Conservation (phyloP, 805 yeast species). For the Pichia eremophila region DNA sequence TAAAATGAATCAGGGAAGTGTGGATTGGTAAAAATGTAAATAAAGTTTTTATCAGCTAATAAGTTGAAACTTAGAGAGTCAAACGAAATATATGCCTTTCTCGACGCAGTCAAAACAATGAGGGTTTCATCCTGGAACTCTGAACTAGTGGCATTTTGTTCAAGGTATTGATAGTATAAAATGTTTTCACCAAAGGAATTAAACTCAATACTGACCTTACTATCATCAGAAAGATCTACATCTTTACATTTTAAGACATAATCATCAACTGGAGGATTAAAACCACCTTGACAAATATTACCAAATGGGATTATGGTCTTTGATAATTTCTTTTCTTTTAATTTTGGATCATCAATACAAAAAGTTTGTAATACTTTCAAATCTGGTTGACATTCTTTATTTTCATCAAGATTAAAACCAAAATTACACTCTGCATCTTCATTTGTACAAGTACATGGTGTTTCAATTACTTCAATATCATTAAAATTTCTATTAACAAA, state of each 20-base stretch:
- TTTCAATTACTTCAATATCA: conserved; percentile 39
- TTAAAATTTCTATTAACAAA: conserved; percentile 39
- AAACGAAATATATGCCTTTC: conserved; percentile 53
- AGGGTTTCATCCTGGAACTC: conserved; percentile 53
- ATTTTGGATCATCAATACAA: conserved; percentile 15
- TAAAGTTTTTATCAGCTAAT: conserved; percentile 29
- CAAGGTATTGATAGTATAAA: conserved; percentile 50
- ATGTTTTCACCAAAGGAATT: conserved; percentile 44
- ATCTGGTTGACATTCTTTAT: conserved; percentile 40
- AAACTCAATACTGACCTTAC: conserved; percentile 26
- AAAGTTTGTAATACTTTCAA: conserved; percentile 10
- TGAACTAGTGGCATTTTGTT: conserved; percentile 32
- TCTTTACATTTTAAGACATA: conserved; percentile 31
- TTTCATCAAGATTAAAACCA: conserved; percentile 31
- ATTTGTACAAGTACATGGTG: conserved; percentile 55
- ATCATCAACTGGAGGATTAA: conserved; percentile 14
- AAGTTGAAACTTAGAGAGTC: conserved; percentile 50
- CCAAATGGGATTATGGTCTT: conserved; percentile 20
- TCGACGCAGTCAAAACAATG: conserved; percentile 45
- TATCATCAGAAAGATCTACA: conserved; percentile 10
- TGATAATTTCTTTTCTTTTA: conserved; percentile 16
- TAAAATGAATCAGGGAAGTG: conserved; percentile 47
- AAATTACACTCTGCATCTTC: conserved; percentile 62
- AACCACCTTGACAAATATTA: conserved; percentile 21
- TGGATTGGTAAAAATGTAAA: conserved; percentile 49